A percentile compares a stretch with the other conserved stretches of the same genome.
Conservation (phyloP, 805 yeast genomes). For the Candida palmyrensis region DNA sequence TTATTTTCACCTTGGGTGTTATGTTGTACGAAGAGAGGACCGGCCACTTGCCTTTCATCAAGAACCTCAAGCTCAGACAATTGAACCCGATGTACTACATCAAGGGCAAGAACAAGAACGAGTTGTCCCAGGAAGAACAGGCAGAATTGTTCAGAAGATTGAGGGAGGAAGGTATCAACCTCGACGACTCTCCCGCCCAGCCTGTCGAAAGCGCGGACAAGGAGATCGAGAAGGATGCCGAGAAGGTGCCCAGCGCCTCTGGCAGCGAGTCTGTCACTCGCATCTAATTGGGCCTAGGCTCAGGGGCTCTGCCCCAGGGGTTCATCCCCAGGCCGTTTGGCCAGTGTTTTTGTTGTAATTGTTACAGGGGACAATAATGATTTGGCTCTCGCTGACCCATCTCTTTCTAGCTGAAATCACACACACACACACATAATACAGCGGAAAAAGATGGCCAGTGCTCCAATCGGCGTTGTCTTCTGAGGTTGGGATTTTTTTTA, state of each 20-base stretch:
- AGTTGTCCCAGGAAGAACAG: constrained; percentile 27
- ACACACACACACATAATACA: constrained; percentile 7
- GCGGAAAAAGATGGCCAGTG: neutral
- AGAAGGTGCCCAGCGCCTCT: too few relatives aligned
- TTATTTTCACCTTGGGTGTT: constrained; percentile 49
- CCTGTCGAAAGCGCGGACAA: too few relatives aligned
- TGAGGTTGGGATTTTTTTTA: constrained; percentile 1
- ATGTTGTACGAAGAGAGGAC: constrained; percentile 80
- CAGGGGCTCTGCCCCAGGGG: too few relatives aligned
- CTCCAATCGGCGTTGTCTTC: neutral
- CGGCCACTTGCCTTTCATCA: constrained; percentile 74
- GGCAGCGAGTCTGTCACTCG: too few relatives aligned
- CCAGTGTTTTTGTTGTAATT: too few relatives aligned
- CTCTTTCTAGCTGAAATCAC: too few relatives aligned
- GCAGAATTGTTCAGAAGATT: constrained; percentile 32
- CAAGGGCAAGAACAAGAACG: constrained; percentile 57
- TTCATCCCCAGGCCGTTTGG: too few relatives aligned
- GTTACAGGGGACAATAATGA: too few relatives aligned
- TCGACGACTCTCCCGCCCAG: too few relatives aligned
- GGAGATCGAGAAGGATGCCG: too few relatives aligned
- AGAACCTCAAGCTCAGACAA: constrained; percentile 30
- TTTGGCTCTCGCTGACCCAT: too few relatives aligned
- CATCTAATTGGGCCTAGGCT: too few relatives aligned
- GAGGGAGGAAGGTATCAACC: constrained; percentile 14
- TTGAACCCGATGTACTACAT: constrained; percentile 74